phyloP scores from a whole-genome alignment of 1,139 yeast species.

The Geotrichum citri-aurantii region DNA sequence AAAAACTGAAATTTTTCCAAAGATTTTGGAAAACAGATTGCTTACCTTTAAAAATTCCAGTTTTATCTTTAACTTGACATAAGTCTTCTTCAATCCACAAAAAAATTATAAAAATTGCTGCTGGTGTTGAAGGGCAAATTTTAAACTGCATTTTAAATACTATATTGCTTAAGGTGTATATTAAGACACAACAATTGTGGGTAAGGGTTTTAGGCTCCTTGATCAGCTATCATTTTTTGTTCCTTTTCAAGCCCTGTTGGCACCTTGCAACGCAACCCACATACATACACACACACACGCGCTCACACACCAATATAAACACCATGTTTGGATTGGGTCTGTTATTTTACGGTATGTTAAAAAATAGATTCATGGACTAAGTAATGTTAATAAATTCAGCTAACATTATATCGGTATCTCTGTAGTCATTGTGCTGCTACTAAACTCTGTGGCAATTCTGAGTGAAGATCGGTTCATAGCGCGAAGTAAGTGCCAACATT shows the following conservation, averaged over 20 bases:
- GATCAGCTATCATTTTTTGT: not conserved
- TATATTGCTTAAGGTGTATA: not conserved
- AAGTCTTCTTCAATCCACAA: too few relatives aligned
- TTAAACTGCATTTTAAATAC: too few relatives aligned
- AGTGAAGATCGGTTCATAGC: slow-evolving; percentile 79
- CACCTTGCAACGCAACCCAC: not conserved
- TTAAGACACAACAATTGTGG: too few relatives aligned
- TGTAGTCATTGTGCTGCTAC: slow-evolving; percentile 49
- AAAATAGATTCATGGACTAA: not conserved
- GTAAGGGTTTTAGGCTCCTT: not conserved
- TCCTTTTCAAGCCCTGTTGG: not conserved
- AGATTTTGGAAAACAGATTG: too few relatives aligned
- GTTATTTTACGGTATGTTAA: slow-evolving; percentile 50
- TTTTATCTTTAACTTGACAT: too few relatives aligned
- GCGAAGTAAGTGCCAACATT: slow-evolving; percentile 46
- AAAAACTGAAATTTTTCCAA: too few relatives aligned
- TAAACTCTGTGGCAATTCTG: slow-evolving; percentile 73
- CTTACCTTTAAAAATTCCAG: too few relatives aligned
- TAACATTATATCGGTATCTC: not conserved
- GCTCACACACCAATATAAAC: not conserved
- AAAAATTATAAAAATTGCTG: too few relatives aligned
- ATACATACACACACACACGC: not conserved
- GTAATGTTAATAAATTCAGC: not conserved
- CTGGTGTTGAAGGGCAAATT: too few relatives aligned
- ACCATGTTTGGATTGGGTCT: slow-evolving; percentile 67